Evolutionary conservation across 2,329 filamentous ascomycete species (phyloP).

Genomic region (Fusarium euwallaceae): DNA sequence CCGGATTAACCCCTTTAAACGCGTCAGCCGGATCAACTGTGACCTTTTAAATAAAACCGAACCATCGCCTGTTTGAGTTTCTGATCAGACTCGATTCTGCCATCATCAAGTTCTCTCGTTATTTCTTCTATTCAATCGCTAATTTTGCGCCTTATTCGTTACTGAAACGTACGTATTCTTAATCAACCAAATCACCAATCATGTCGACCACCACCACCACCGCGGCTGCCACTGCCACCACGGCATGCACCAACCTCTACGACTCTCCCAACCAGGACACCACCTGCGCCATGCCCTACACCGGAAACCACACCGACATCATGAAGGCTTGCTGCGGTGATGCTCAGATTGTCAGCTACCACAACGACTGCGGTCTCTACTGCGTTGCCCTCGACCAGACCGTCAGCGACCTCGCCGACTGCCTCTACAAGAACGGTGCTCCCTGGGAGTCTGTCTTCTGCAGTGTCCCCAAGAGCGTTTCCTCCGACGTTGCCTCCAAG

Average conservation of each 20-base stretch:
- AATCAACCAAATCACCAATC: neutral
- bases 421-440: slow-evolving; percentile 57
- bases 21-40: slow-evolving; percentile 22
- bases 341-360: slow-evolving; percentile 60
- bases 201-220: slow-evolving; percentile 42
- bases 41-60: slow-evolving; percentile 23
- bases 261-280: slow-evolving; percentile 59
- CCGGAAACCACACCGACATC: slow-evolving; percentile 57
- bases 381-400: slow-evolving; percentile 55
- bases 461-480: slow-evolving; percentile 43
- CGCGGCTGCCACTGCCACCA: slow-evolving; percentile 22
- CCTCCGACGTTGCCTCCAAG: slow-evolving; percentile 51
- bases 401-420: slow-evolving; percentile 49
- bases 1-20: slow-evolving; percentile 38
- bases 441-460: slow-evolving; percentile 59
- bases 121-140: neutral
- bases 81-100: slow-evolving; percentile 1
- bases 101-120: slow-evolving; percentile 29
- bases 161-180: neutral
- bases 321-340: slow-evolving; percentile 61
- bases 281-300: slow-evolving; percentile 58
- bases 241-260: slow-evolving; percentile 50
- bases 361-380: slow-evolving; percentile 64
- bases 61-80: slow-evolving; percentile 5
- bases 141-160: slow-evolving; percentile 13